These are phyloP conservation scores for Ceratobasidium sp. DNA, from an alignment of 1,284 basidiomycete genomes.

Conservation along the genomic window DNA sequence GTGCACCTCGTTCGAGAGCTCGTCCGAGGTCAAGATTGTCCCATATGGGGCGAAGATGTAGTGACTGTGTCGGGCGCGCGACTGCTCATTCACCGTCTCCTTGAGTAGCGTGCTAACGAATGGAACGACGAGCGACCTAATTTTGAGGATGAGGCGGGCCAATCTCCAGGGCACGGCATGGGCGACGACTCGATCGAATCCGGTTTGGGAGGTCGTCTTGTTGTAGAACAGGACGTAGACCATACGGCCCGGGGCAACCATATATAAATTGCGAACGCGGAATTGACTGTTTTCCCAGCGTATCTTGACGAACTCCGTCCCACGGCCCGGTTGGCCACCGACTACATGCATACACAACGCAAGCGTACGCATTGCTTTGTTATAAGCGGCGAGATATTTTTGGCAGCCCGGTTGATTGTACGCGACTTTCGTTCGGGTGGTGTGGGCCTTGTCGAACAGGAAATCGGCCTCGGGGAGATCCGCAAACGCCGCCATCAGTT, in stretches of 20 bases:
- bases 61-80: not conserved
- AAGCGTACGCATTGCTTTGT: too few relatives aligned
- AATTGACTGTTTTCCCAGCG: too few relatives aligned
- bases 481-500: not conserved
- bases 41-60: not conserved
- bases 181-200: not conserved
- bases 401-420: not conserved
- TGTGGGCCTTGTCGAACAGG: too few relatives aligned
- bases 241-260: too few relatives aligned
- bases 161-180: conserved; percentile 10
- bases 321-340: too few relatives aligned
- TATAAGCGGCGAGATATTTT: not conserved
- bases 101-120: not conserved
- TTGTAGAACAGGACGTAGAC: conserved; percentile 33
- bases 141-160: not conserved
- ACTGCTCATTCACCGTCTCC: not conserved
- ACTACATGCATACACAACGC: too few relatives aligned
- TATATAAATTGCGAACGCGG: too few relatives aligned
- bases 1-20: not conserved
- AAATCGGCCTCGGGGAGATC: not conserved
- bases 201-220: not conserved
- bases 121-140: not conserved
- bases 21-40: not conserved
- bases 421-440: too few relatives aligned
- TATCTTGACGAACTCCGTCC: too few relatives aligned